These are phyloP conservation scores for Solanum rostratum DNA, from an alignment of 257 asterid genomes.

Conservation along the genomic window DNA sequence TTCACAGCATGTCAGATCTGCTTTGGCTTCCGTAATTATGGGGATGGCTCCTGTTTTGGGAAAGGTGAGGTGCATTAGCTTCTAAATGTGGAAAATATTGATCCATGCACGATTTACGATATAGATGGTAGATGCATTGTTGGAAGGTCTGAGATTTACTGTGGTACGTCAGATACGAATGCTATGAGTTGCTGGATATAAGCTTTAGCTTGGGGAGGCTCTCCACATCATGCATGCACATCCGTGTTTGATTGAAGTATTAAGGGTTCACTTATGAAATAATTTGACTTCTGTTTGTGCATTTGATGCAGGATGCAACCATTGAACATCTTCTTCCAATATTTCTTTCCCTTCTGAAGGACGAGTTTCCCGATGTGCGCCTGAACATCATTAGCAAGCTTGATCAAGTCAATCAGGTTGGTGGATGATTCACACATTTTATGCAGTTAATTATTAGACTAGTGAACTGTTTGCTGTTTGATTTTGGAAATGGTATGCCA, in stretches of 20 bases:
- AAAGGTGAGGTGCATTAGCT: slow-evolving; percentile 35
- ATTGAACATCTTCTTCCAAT: slow-evolving; percentile 84
- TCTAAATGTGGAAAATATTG: neutral
- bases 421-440: neutral
- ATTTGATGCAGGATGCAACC: slow-evolving; percentile 57
- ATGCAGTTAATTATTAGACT: neutral
- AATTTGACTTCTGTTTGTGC: neutral
- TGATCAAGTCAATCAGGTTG: slow-evolving; percentile 86
- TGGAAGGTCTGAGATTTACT: neutral
- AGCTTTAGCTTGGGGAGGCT: neutral
- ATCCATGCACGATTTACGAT: neutral
- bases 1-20: slow-evolving; percentile 89
- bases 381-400: slow-evolving; percentile 81
- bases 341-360: slow-evolving; percentile 73
- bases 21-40: slow-evolving; percentile 91
- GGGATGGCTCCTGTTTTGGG: slow-evolving; percentile 96
- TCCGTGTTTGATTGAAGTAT: neutral
- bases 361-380: slow-evolving; percentile 83
- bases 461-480: neutral
- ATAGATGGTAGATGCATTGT: neutral
- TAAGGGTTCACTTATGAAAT: neutral
- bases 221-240: neutral
- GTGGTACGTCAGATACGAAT: neutral
- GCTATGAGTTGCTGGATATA: neutral
- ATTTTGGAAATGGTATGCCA: neutral